Evolutionary conservation across 2,329 filamentous ascomycete species (phyloP), one percentile per base, ranked within the genome.

Genomic region (Xylaria sp.): DNA sequence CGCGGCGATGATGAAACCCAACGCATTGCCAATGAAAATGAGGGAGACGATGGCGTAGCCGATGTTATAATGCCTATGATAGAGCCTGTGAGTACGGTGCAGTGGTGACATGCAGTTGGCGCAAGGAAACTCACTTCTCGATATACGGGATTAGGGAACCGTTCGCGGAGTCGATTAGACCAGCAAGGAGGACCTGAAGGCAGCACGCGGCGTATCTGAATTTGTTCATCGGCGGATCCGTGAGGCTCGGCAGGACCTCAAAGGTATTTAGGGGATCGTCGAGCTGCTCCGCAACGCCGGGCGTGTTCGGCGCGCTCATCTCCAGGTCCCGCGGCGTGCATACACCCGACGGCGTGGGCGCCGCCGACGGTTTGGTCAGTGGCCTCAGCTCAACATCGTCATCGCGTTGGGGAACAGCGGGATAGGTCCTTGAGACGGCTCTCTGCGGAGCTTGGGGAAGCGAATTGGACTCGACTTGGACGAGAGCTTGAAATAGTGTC

Each of bases 71-170:
- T 92, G 79, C 54, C 86, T 88, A 50, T 44, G 1, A 1, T 7
- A 46, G n/a, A 41, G 10, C 37, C 46, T 51, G 71, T 59, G 65
- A 68, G 65, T 65, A 68, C 55, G 55, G 20, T 25, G 8, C 20
- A n/a, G 10, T 2, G 1, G 12, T 34, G 3, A 48, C 28, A 48
- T 7, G 39, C n/a, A 13, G 41, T 15, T 28, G 13, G 15, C 13
- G 2, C 39, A 1, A 1, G 28, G 18, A 37, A n/a, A 68, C 81
- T 74, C 77, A 88, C 78, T 82, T 84, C 78, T 95, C 92, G 79
- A 97, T 92, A 76, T 94, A 94, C 0, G 93, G 93, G 73, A 97
- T 92, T 66, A 96, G 77, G 12, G 93, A 92, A 76, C 93, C 93
- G 1, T 92, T 89, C 0, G 91, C 90, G 51, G 89, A 88, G 79